phyloP scores from a whole-genome alignment of 306 rosid genomes.

The Fragaria nilgerrensis region DNA sequence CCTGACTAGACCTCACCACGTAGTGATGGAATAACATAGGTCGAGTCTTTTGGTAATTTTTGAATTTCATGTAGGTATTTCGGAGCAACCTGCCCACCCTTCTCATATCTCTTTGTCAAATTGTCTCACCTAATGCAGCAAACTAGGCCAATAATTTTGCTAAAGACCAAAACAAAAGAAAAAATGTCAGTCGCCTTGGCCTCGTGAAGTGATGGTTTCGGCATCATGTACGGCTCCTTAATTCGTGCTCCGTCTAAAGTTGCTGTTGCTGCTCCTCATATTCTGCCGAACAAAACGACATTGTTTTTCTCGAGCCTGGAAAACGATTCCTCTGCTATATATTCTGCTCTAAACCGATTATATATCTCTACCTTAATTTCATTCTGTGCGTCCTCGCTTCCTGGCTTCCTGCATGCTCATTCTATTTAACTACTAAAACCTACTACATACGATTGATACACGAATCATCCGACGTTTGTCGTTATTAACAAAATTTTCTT shows the following conservation, averaged over 20 bases:
- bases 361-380: not conserved
- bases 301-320: not conserved
- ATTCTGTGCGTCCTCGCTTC: too few relatives aligned
- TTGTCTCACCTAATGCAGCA: slow-evolving; percentile 43
- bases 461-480: too few relatives aligned
- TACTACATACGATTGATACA: too few relatives aligned
- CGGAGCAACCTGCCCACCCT: slow-evolving; percentile 21
- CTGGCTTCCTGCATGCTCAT: too few relatives aligned
- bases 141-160: not conserved
- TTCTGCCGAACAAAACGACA: not conserved
- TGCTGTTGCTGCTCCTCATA: not conserved
- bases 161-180: too few relatives aligned
- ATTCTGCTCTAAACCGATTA: not conserved
- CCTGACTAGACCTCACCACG: slow-evolving; percentile 20
- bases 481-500: too few relatives aligned
- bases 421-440: too few relatives aligned
- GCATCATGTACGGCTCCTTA: slow-evolving; percentile 22
- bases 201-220: slow-evolving; percentile 16
- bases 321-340: not conserved
- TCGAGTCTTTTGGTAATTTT: slow-evolving; percentile 4
- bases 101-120: slow-evolving; percentile 27
- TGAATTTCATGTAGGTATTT: not conserved
- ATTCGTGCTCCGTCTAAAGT: not conserved
- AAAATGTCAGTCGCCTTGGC: not conserved
- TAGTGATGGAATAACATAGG: not conserved